Percentiles rank a stretch among this genome's conserved stretches.
phyloP scores from a whole-genome alignment of 345 rosid genomes.

The Brassica rapa region DNA sequence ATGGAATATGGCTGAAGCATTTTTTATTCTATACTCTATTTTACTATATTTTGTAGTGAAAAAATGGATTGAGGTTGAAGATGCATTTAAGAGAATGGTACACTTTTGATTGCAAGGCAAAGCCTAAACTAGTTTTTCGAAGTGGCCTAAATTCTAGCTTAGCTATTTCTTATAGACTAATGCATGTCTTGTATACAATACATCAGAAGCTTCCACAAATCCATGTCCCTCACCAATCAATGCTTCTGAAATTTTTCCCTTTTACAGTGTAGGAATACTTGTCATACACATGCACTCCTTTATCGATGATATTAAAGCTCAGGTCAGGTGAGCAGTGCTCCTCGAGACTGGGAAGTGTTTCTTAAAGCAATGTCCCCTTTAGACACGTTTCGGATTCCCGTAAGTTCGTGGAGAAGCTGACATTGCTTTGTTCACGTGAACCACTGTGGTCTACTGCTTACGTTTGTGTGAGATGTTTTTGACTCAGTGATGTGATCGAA shows the following conservation, averaged over 20 bases:
- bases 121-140: constrained; percentile 23
- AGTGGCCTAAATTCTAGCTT: constrained; percentile 12
- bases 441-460: constrained; percentile 11
- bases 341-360: constrained; percentile 31
- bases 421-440: constrained; percentile 36
- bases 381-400: constrained; percentile 36
- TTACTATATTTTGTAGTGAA: too few relatives aligned
- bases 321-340: constrained; percentile 26
- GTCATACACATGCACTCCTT: not conserved
- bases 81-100: too few relatives aligned
- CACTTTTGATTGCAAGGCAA: too few relatives aligned
- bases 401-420: constrained; percentile 16
- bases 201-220: constrained; percentile 23
- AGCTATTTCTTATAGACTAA: constrained; percentile 10
- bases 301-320: constrained; percentile 2
- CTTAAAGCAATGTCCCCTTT: constrained; percentile 4
- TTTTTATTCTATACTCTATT: too few relatives aligned
- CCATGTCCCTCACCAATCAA: constrained; percentile 18
- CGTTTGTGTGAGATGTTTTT: not conserved
- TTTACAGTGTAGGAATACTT: not conserved
- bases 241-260: not conserved
- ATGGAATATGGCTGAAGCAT: too few relatives aligned
- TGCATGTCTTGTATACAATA: constrained; percentile 6
- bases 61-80: too few relatives aligned
- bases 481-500: constrained; percentile 24